Conservation (phyloP, 768 basidiomycete genomes). For the Panellus pusillus region DNA sequence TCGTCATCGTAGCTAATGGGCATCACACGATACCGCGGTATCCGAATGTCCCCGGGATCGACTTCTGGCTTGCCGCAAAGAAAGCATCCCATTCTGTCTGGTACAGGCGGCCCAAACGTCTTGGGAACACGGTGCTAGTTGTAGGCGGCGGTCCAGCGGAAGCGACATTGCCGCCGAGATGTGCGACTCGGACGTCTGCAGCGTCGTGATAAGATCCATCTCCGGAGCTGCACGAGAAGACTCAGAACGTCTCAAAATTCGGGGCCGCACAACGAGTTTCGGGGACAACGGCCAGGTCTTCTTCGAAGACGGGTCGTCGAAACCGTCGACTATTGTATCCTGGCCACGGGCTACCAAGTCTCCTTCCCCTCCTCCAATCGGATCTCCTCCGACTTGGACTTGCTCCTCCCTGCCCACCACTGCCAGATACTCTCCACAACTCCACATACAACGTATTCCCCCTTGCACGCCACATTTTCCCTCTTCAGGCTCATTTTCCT, state of each 20-base stretch:
- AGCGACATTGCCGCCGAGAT: conserved; percentile 66
- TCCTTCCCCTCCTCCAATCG: conserved; percentile 56
- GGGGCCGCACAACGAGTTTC: conserved; percentile 45
- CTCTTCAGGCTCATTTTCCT: conserved; percentile 48
- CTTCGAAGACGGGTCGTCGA: conserved; percentile 64
- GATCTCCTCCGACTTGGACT: conserved; percentile 32
- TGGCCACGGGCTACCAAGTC: conserved; percentile 76
- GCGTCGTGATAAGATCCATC: conserved; percentile 57
- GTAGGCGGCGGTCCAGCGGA: conserved; percentile 63
- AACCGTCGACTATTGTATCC: conserved; percentile 59
- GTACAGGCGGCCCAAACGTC: conserved; percentile 57
- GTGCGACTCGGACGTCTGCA: conserved; percentile 31
- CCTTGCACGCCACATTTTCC: conserved; percentile 69
- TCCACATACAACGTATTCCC: conserved; percentile 70
- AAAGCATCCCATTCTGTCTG: conserved; percentile 65
- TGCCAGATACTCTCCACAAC: conserved; percentile 57
- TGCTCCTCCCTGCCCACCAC: conserved; percentile 47
- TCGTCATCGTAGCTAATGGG: conserved; percentile 75
- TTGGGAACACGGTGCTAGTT: conserved; percentile 45
- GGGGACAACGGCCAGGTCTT: conserved; percentile 43
- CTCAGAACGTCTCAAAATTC: conserved; percentile 36
- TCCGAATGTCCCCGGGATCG: conserved; percentile 60
- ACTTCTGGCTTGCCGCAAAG: conserved; percentile 51
- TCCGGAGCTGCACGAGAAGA: conserved; percentile 35
- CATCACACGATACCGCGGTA: conserved; percentile 68